Base-by-base conservation (phyloP, 192 early-diverging fungal species). In the Coemansia aciculifera region DNA sequence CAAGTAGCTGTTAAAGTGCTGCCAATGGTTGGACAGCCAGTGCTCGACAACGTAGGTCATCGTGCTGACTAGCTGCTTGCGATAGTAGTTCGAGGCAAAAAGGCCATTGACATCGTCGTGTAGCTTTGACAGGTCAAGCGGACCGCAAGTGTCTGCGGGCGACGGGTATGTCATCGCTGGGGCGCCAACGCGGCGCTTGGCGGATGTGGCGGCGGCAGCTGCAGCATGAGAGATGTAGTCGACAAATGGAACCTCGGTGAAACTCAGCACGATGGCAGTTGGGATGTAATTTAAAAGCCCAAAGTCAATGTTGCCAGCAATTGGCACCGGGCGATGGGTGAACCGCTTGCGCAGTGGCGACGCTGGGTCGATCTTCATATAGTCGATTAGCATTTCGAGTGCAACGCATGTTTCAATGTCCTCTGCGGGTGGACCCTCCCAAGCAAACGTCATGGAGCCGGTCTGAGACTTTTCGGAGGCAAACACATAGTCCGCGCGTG, bases 351-450 rank as follows among this genome's bases (percentile, higher is more conserved):
- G 74, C 56, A 94, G 81, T 7, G 90, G 91, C 21, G 89, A 90
- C 4, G 85, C 87, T 1, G 89, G 74, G 13, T 87, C 85, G n/a
- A 87, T 88, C 27, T 84, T 79, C 54, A 95, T 59, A 62, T 86
- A 94, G 27, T 91, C 86, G 63, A 91, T 73, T 34, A 95, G 77
- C 64, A 94, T 88, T 36, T 94, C 92, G 8, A 95, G 75, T 1
- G 89, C 89, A 3, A 91, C 73, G 29, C 84, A 75, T 11, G 85
- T 85, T 23, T 85, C 79, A 13, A 91, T 69, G 52, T 94, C 91
- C 52, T 87, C 85, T 0, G 85, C 82, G 5, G 65, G 72, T n/a
- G 94, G 94, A 1, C 94, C 94, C 6, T 85, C 85, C 94, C 94
- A 95, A 27, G 86, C 90, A 74, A 85, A 89, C 5, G 82, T 86